phyloP scores from a whole-genome alignment of 805 yeast genomes.

The Ogataea paraovalis region DNA sequence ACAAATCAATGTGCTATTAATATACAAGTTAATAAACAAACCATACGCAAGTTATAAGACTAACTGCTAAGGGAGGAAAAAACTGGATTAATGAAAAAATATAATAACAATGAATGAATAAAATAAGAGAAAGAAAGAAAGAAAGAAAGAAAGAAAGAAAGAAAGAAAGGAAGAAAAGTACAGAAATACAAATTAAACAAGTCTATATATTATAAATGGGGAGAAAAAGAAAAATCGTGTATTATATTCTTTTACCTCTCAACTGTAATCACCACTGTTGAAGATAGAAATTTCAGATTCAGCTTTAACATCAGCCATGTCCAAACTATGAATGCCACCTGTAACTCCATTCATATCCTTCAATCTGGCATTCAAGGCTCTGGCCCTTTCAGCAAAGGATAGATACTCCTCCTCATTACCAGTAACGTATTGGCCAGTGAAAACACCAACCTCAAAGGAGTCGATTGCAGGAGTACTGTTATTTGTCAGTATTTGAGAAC shows the following conservation, averaged over 20 bases:
- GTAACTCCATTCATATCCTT: slow-evolving; percentile 38
- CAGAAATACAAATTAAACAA: neutral
- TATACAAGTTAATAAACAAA: too few species aligned
- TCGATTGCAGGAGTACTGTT: slow-evolving; percentile 35
- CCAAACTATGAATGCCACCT: slow-evolving; percentile 30
- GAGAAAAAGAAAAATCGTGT: neutral
- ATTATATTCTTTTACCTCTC: neutral
- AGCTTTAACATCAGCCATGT: slow-evolving; percentile 68
- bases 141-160: too few species aligned
- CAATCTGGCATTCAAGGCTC: slow-evolving; percentile 70
- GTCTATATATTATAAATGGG: neutral
- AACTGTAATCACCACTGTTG: slow-evolving; percentile 50
- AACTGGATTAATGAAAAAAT: too few species aligned
- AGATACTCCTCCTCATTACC: slow-evolving; percentile 84
- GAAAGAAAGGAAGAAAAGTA: too few species aligned
- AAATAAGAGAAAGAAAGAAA: too few species aligned
- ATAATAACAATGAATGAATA: too few species aligned
- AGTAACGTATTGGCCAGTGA: slow-evolving; percentile 92
- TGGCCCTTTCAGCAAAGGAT: slow-evolving; percentile 72
- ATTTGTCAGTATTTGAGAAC: slow-evolving; percentile 22
- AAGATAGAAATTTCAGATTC: slow-evolving; percentile 60
- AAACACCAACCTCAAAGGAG: slow-evolving; percentile 92
- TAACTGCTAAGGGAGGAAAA: too few species aligned
- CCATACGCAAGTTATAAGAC: too few species aligned
- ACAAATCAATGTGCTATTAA: too few species aligned